Conservation (phyloP, 2,329 filamentous ascomycete genomes). For the Aspergillus piperis region DNA sequence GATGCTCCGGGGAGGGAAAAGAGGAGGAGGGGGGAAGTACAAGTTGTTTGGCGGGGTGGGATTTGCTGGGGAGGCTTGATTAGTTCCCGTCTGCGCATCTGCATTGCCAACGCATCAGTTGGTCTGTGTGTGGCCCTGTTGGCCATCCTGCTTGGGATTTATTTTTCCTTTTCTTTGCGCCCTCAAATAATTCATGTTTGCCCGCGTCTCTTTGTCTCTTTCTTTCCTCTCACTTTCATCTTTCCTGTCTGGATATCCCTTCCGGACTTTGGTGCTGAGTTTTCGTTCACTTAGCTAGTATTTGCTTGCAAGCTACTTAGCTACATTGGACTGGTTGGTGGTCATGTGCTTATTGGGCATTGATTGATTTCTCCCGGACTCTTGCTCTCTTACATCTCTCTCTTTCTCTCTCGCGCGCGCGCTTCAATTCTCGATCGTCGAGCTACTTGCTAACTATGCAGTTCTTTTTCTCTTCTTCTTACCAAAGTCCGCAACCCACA, state of each 20-base stretch:
- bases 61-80: slow-evolving; percentile 25
- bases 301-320: neutral
- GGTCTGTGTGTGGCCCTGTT: slow-evolving; percentile 28
- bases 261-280: no score
- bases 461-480: neutral
- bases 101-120: slow-evolving; percentile 34
- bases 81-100: slow-evolving; percentile 30
- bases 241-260: neutral
- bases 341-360: neutral
- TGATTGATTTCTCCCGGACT: neutral
- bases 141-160: slow-evolving; percentile 2
- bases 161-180: no score
- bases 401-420: no score
- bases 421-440: neutral
- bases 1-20: neutral
- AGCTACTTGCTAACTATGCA: neutral
- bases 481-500: no score
- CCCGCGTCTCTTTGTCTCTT: slow-evolving; percentile 5
- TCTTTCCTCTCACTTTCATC: neutral
- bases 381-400: no score
- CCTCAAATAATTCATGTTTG: slow-evolving; percentile 16
- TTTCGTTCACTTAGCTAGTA: neutral
- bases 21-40: slow-evolving; percentile 6
- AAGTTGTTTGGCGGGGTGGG: slow-evolving; percentile 18
- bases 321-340: neutral